phyloP scores from a whole-genome alignment of 768 basidiomycete species.

The Suillus fuscotomentosus region DNA sequence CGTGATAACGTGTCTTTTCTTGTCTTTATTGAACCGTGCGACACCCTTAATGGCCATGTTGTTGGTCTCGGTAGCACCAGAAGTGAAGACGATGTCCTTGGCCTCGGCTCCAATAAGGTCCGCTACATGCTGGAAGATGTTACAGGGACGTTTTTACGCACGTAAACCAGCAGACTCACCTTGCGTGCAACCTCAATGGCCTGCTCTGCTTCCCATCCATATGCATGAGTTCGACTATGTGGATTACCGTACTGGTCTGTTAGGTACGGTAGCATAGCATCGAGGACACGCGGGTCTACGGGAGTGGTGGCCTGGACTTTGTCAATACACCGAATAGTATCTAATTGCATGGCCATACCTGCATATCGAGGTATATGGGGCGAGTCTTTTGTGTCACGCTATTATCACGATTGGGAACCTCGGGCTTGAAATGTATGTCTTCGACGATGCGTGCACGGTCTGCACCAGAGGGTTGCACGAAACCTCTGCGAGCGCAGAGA shows the following conservation, averaged over 20 bases:
- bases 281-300: slow-evolving; percentile 93
- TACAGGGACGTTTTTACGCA: slow-evolving; percentile 1
- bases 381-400: slow-evolving; percentile 60
- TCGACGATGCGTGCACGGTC: slow-evolving; percentile 69
- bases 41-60: slow-evolving; percentile 98
- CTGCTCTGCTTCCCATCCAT: slow-evolving; percentile 98
- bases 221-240: slow-evolving; percentile 96
- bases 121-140: slow-evolving; percentile 68
- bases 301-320: slow-evolving; percentile 86
- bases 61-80: slow-evolving; percentile 96
- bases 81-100: slow-evolving; percentile 97
- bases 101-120: slow-evolving; percentile 90
- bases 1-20: slow-evolving; percentile 91
- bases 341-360: slow-evolving; percentile 47
- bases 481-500: slow-evolving; percentile 45
- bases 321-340: slow-evolving; percentile 9
- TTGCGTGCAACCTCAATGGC: slow-evolving; percentile 92
- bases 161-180: slow-evolving; percentile 37
- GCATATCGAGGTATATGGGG: slow-evolving; percentile 98
- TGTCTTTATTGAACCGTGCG: slow-evolving; percentile 92
- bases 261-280: slow-evolving; percentile 93
- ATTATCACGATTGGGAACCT: slow-evolving; percentile 57
- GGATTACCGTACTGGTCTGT: slow-evolving; percentile 98
- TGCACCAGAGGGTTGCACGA: slow-evolving; percentile 80
- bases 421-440: slow-evolving; percentile 91